Evolutionary conservation across 1,139 yeast genomes (phyloP).

Genomic region (Debaryomyces udenii): DNA sequence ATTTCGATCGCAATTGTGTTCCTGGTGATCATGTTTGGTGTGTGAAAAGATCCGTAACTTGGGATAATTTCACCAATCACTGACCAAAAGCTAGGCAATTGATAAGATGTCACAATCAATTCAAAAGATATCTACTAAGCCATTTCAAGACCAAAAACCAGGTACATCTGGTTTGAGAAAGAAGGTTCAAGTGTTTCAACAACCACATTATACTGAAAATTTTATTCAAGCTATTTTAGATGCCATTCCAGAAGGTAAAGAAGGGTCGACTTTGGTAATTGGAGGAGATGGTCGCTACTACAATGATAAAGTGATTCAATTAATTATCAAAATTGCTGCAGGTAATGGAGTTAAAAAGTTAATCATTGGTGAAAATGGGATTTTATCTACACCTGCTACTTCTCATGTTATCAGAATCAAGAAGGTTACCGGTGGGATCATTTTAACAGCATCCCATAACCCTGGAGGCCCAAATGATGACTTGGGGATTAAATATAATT

Average conservation of each 20-base stretch:
- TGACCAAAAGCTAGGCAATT: background rate
- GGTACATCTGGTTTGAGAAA: slow-evolving; percentile 97
- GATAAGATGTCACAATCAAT: slow-evolving; percentile 18
- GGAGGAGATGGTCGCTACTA: slow-evolving; percentile 98
- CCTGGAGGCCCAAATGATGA: slow-evolving; percentile 98
- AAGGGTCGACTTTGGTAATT: slow-evolving; percentile 76
- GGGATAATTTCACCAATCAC: no score
- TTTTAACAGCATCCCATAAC: slow-evolving; percentile 94
- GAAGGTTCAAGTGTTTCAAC: slow-evolving; percentile 83
- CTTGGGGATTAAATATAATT: slow-evolving; percentile 93
- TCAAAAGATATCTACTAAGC: slow-evolving; percentile 56
- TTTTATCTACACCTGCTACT: slow-evolving; percentile 94
- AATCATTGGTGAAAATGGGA: slow-evolving; percentile 84
- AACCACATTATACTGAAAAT: slow-evolving; percentile 85
- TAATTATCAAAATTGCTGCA: slow-evolving; percentile 81
- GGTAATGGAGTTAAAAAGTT: slow-evolving; percentile 89
- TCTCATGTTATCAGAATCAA: slow-evolving; percentile 84
- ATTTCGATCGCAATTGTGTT: no score
- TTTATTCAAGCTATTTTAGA: slow-evolving; percentile 84
- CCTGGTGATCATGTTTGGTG: no score
- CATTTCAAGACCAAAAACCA: slow-evolving; percentile 91
- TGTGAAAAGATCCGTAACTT: no score
- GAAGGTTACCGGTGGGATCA: slow-evolving; percentile 90
- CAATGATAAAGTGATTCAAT: slow-evolving; percentile 78
- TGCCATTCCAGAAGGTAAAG: slow-evolving; percentile 87